Evolutionary conservation across 2,329 filamentous ascomycete genomes (phyloP), one percentile per base, ranked within the genome.

Genomic region (Metarhizium robertsii): DNA sequence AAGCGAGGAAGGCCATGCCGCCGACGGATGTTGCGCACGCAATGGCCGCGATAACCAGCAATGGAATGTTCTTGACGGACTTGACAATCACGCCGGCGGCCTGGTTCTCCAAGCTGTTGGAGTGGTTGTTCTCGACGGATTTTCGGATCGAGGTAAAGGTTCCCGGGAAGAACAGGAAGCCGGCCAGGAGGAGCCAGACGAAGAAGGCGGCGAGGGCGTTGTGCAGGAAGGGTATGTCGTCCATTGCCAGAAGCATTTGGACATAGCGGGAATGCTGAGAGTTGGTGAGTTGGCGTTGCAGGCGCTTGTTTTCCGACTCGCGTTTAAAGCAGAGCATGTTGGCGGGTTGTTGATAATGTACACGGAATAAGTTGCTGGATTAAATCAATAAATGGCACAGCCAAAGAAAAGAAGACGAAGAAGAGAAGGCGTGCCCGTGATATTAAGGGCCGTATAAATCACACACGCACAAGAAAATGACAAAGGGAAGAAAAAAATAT

Each of bases 121-220:
- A 52, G 18, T 61, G 55, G 13, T 61, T 58, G 46, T 55, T 56
- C 38, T 63, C 63, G 51, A 66, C 58, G 32, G 61, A 62, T 42
- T 60, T 59, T 29, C 62, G 56, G 48, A 76, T 65, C 36, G 68
- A 73, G 42, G 73, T 78, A 61, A 80, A 81, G 0, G 76, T 79
- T 6, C 74, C 77, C 0, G 78, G 77, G 40, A 79, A 72, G 46
- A 80, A 69, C 16, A 81, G 68, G 66, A 79, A 81, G 32, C 78
- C 78, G 0, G 74, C 74, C 1, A 81, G 71, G 2, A 81, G 69
- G 49, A 79, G 68, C 75, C 74, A 81, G 47, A 66, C 65, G 55
- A 65, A 65, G 54, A 62, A 61, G 34, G 65, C 59, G 51, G 73
- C 73, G 20, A 77, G 66, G 53, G 79, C 69, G 65, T 76, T 80